These are phyloP conservation scores for Ophiocordyceps camponoti-leonardi DNA, from an alignment of 2,329 filamentous ascomycete genomes.

Conservation along the genomic window DNA sequence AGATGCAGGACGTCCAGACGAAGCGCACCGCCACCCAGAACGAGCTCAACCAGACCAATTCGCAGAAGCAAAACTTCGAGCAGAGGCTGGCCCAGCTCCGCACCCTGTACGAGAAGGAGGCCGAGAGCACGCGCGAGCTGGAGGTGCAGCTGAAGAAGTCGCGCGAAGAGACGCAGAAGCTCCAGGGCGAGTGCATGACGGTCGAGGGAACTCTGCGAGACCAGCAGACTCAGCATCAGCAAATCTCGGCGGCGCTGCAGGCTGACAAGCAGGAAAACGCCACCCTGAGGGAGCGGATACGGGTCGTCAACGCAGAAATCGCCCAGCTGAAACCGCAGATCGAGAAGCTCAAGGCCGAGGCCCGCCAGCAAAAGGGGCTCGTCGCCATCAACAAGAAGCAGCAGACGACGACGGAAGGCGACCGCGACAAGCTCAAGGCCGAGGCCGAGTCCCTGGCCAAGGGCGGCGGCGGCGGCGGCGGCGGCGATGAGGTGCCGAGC, in stretches of 20 bases:
- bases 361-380: slow-evolving; percentile 86
- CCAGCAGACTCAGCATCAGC: slow-evolving; percentile 65
- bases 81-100: slow-evolving; percentile 73
- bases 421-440: slow-evolving; percentile 70
- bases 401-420: slow-evolving; percentile 70
- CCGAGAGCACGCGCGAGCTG: slow-evolving; percentile 65
- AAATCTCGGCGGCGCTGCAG: slow-evolving; percentile 57
- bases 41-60: slow-evolving; percentile 62
- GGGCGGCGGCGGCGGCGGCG: slow-evolving; percentile 44
- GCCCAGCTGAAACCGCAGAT: slow-evolving; percentile 73
- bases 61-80: slow-evolving; percentile 89
- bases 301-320: slow-evolving; percentile 66
- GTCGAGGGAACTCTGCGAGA: slow-evolving; percentile 71
- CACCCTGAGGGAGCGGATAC: slow-evolving; percentile 73
- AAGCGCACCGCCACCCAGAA: slow-evolving; percentile 67
- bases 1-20: slow-evolving; percentile 83
- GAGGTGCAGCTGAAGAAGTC: slow-evolving; percentile 68
- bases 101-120: slow-evolving; percentile 82
- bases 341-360: slow-evolving; percentile 83
- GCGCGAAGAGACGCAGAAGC: slow-evolving; percentile 64
- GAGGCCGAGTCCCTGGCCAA: slow-evolving; percentile 57
- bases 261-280: slow-evolving; percentile 81
- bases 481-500: slow-evolving; percentile 38
- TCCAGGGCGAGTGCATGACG: slow-evolving; percentile 69
- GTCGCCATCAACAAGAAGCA: slow-evolving; percentile 99